A percentile compares a stretch with the other conserved stretches of the same genome.
phyloP scores from a whole-genome alignment of 2,329 filamentous ascomycete genomes.

The Paramyrothecium roridum region DNA sequence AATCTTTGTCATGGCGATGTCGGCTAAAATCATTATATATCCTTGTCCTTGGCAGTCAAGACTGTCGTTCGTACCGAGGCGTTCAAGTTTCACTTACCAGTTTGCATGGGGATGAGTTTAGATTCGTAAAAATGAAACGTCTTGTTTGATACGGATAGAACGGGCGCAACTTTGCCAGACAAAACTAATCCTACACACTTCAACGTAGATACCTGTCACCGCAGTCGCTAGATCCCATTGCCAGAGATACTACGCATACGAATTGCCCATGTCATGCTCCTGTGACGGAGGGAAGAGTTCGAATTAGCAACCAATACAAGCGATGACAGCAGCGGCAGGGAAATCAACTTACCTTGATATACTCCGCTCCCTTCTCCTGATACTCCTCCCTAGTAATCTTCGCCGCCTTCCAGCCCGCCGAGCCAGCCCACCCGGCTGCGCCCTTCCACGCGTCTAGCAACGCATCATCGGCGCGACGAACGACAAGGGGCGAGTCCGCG shows the following conservation, averaged over 20 bases:
- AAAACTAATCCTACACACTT: not conserved
- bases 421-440: conserved; percentile 78
- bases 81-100: too few species aligned
- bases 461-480: conserved; percentile 73
- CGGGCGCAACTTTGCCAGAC: not conserved
- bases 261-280: conserved; percentile 68
- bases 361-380: conserved; percentile 87
- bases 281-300: conserved; percentile 20
- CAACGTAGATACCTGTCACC: not conserved
- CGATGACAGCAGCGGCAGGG: conserved; percentile 4
- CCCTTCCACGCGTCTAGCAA: conserved; percentile 91
- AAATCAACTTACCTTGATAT: conserved; percentile 69
- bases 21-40: too few species aligned
- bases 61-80: too few species aligned
- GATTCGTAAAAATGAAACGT: too few species aligned
- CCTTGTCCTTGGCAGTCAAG: too few species aligned
- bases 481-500: conserved; percentile 60
- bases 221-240: not conserved
- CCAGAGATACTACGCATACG: conserved; percentile 37
- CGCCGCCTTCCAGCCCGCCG: conserved; percentile 55
- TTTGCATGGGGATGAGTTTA: too few species aligned
- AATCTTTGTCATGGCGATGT: too few species aligned
- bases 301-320: not conserved
- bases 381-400: conserved; percentile 81
- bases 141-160: too few species aligned